Base-by-base conservation (phyloP, 2,329 filamentous ascomycete species). In the Arachnopeziza araneosa region DNA sequence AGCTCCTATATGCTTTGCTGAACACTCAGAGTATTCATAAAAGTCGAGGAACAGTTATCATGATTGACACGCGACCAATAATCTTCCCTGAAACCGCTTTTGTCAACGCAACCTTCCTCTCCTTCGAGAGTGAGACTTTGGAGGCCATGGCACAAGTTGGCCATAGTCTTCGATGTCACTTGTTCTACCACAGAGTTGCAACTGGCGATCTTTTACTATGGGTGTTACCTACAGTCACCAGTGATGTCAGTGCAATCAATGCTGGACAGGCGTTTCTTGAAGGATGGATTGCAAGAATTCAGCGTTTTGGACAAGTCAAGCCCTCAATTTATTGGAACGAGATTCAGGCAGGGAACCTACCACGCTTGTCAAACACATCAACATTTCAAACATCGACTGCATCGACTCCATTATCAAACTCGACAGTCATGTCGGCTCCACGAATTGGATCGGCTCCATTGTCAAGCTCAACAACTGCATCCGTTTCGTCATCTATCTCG, bases 201-300 rank as follows among this genome's bases (percentile, higher is more conserved):
- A 44, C 36, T 14, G 55, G 61, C 9, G 50, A 64, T 24, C 22
- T 64, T 3, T 23, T 64, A 2, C 53, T 61, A 14, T 64, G 62
- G 62, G 54, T 53, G 2, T 51, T 53, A 24, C 23, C 61, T 19
- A 30, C 36, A 1, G 50, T 12, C 26, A 12, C 26, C 17, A 30
- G 44, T 6, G 58, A 60, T 44, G 21, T 19, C 19, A n/a, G 7
- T 1, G 52, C 61, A 24, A 52, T 54, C 6, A 53, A 44, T 26
- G 48, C 51, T 10, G 61, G 55, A 1, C 56, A 58, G 52, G 14
- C 50, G 23, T 63, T 63, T 8, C 48, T 63, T 24, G 48, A 54
- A 44, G 55, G 55, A 14, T 60, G 58, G 59, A 19, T 60, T 55
- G 22, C 44, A 7, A 26, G 54, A 48, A 49, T 49, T 9, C n/a